Conservation (phyloP, 2,329 filamentous ascomycete species). For the Podosphaera xanthii region DNA sequence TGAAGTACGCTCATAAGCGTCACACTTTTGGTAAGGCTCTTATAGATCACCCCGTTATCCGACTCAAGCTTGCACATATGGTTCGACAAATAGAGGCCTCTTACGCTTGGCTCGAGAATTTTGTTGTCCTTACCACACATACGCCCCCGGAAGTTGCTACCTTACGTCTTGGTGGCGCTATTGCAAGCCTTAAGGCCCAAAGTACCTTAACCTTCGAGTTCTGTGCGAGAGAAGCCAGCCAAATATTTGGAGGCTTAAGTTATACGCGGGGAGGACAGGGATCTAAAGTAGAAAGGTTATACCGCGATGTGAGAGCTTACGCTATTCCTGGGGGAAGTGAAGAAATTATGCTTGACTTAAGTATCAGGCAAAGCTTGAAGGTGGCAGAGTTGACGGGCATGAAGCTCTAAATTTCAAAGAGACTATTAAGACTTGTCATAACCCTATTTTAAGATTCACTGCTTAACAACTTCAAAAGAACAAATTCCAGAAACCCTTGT, state of each 20-base stretch:
- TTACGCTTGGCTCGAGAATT: slow-evolving; percentile 91
- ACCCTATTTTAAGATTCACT: too few species aligned
- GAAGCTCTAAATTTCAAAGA: slow-evolving; percentile 43
- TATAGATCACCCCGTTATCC: slow-evolving; percentile 91
- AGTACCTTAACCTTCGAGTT: slow-evolving; percentile 89
- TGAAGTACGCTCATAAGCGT: slow-evolving; percentile 95
- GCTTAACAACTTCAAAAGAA: too few species aligned
- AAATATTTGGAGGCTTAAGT: slow-evolving; percentile 89
- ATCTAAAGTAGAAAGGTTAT: slow-evolving; percentile 81
- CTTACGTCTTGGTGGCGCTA: slow-evolving; percentile 83
- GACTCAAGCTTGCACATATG: slow-evolving; percentile 96
- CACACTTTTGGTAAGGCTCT: slow-evolving; percentile 91
- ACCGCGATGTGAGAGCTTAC: slow-evolving; percentile 87
- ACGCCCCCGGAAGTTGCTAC: slow-evolving; percentile 94
- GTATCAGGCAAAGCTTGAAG: slow-evolving; percentile 71
- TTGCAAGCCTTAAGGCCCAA: slow-evolving; percentile 85
- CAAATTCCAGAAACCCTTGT: too few species aligned
- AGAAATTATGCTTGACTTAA: slow-evolving; percentile 97
- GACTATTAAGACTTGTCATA: too few species aligned
- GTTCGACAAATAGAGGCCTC: slow-evolving; percentile 89
- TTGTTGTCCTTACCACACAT: slow-evolving; percentile 77
- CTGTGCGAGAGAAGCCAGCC: slow-evolving; percentile 83
- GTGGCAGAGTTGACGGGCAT: slow-evolving; percentile 84
- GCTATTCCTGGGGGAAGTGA: slow-evolving; percentile 89
- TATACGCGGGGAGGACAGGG: slow-evolving; percentile 89